Evolutionary conservation across 1,139 yeast species (phyloP).

Genomic region (Diutina catenulata): DNA sequence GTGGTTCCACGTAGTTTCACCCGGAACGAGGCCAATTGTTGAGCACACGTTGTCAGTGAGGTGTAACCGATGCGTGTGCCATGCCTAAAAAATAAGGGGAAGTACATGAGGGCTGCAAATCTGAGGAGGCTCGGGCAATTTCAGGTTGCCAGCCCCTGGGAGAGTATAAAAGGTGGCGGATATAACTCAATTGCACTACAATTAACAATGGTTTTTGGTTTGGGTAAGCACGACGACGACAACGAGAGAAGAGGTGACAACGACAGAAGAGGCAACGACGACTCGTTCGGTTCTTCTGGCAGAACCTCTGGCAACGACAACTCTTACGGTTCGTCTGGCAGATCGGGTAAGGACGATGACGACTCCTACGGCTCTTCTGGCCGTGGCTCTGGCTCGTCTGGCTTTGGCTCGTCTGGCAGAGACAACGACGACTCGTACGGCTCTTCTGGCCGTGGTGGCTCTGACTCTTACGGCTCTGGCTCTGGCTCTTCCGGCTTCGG

Average conservation of each 20-base stretch:
- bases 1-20: no score
- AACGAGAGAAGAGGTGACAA: neutral
- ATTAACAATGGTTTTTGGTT: constrained; percentile 3
- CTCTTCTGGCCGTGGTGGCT: constrained; percentile 11
- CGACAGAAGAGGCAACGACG: constrained; percentile 6
- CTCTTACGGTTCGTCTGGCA: constrained; percentile 8
- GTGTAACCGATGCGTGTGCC: neutral
- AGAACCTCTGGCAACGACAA: constrained; percentile 7
- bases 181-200: neutral
- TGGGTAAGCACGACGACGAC: constrained; percentile 4
- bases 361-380: constrained; percentile 9
- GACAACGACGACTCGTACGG: constrained; percentile 13
- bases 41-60: no score
- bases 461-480: constrained; percentile 11
- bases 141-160: neutral
- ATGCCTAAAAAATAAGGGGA: constrained; percentile 1
- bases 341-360: neutral
- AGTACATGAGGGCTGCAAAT: constrained; percentile 2
- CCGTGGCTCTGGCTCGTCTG: constrained; percentile 1
- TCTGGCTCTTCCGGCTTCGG: constrained; percentile 14
- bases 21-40: no score
- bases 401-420: constrained; percentile 1
- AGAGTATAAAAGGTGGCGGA: neutral
- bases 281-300: constrained; percentile 11
- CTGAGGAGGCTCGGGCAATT: neutral